Evolutionary conservation across 495 filamentous ascomycete species (phyloP).

Genomic region (Penicillium arizonense): DNA sequence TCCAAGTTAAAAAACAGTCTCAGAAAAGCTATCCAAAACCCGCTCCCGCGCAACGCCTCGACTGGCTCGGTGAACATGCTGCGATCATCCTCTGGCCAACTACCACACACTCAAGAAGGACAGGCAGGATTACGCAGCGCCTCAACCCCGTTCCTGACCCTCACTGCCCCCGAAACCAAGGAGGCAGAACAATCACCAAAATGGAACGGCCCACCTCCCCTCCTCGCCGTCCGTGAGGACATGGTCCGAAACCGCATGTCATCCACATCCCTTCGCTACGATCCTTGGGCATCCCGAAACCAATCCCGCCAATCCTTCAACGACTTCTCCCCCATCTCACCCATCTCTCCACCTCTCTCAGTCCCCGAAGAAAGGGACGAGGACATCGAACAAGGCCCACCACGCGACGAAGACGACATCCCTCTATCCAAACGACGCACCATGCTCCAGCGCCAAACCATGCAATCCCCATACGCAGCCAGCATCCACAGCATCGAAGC

Average conservation of each 20-base stretch:
- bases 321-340: slow-evolving; percentile 14
- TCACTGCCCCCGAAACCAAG: slow-evolving; percentile 26
- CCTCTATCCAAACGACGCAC: slow-evolving; percentile 67
- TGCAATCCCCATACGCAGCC: slow-evolving; percentile 15
- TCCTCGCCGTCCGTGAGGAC: slow-evolving; percentile 42
- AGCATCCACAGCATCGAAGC: slow-evolving; percentile 17
- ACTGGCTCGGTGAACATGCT: slow-evolving; percentile 15
- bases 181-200: slow-evolving; percentile 15
- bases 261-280: slow-evolving; percentile 37
- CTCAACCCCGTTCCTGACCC: slow-evolving; percentile 41
- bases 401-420: slow-evolving; percentile 56
- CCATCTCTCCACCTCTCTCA: slow-evolving; percentile 15
- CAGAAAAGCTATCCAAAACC: not conserved
- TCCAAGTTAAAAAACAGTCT: slow-evolving; percentile 10
- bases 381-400: not conserved
- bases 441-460: slow-evolving; percentile 43
- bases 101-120: slow-evolving; percentile 4
- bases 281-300: slow-evolving; percentile 33
- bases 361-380: slow-evolving; percentile 35
- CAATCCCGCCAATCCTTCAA: slow-evolving; percentile 28
- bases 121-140: slow-evolving; percentile 30
- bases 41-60: slow-evolving; percentile 19
- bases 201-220: slow-evolving; percentile 37
- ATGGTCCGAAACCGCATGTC: slow-evolving; percentile 38
- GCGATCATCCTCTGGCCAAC: slow-evolving; percentile 1